These are phyloP conservation scores for Aquilaria agallochum DNA, from an alignment of 441 rosid genomes.

Conservation along the genomic window DNA sequence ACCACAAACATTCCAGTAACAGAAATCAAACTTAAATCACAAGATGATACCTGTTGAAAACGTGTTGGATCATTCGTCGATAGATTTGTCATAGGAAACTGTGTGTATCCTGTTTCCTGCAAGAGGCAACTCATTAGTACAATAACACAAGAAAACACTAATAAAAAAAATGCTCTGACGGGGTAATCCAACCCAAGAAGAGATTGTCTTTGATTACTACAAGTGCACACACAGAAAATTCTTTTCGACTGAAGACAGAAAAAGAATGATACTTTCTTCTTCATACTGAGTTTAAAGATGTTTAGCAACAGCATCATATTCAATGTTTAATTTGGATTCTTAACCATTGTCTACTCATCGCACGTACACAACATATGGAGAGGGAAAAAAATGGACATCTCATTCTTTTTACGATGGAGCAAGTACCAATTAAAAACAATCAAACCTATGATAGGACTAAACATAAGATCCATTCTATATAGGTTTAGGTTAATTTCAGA, in stretches of 20 bases:
- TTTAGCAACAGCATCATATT: no score
- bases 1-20: neutral
- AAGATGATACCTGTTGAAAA: constrained; percentile 55
- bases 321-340: no score
- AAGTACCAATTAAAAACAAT: no score
- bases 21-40: constrained; percentile 8
- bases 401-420: no score
- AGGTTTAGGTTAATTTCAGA: no score
- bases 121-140: constrained; percentile 11
- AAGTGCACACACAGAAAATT: neutral
- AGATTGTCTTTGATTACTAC: neutral
- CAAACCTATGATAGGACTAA: no score
- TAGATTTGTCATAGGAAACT: constrained; percentile 40
- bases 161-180: no score
- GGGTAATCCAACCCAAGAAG: neutral
- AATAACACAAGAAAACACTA: constrained; percentile 1
- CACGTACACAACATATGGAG: no score
- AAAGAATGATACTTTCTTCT: neutral
- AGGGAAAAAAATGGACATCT: no score
- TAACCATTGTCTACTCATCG: no score
- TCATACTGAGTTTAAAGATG: no score
- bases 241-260: neutral
- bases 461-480: no score
- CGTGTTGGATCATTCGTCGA: constrained; percentile 49
- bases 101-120: constrained; percentile 64